These are phyloP conservation scores for Linum trigynum DNA, from an alignment of 345 rosid genomes.

Conservation along the genomic window DNA sequence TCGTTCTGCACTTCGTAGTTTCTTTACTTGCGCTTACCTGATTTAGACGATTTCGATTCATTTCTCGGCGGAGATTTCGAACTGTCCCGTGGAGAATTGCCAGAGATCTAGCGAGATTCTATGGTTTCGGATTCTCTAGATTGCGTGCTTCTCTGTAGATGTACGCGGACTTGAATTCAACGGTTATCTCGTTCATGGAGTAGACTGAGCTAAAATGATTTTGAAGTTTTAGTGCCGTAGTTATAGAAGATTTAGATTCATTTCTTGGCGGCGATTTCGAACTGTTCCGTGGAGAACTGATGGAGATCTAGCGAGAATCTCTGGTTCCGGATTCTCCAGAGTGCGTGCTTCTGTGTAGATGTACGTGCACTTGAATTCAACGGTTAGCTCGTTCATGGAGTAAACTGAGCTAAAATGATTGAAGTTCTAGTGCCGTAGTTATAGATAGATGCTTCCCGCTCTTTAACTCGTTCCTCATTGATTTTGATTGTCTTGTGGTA, in stretches of 20 bases:
- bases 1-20: neutral
- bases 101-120: neutral
- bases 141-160: neutral
- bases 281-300: neutral
- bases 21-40: neutral
- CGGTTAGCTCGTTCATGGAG: neutral
- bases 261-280: neutral
- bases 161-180: neutral
- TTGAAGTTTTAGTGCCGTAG: too few species aligned
- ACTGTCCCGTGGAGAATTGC: neutral
- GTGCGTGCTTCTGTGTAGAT: neutral
- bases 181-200: neutral
- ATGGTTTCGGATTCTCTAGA: neutral
- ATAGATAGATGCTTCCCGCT: too few species aligned
- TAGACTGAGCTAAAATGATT: too few species aligned
- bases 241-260: neutral
- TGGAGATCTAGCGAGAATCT: neutral
- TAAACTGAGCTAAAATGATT: too few species aligned
- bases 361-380: neutral
- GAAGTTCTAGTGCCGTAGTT: too few species aligned
- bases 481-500: too few species aligned
- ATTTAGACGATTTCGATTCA: neutral
- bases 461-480: too few species aligned
- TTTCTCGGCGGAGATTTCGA: neutral
- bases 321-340: neutral